Evolutionary conservation across 371 early-diverging fungal species (phyloP).

Genomic region (Circinella minor): DNA sequence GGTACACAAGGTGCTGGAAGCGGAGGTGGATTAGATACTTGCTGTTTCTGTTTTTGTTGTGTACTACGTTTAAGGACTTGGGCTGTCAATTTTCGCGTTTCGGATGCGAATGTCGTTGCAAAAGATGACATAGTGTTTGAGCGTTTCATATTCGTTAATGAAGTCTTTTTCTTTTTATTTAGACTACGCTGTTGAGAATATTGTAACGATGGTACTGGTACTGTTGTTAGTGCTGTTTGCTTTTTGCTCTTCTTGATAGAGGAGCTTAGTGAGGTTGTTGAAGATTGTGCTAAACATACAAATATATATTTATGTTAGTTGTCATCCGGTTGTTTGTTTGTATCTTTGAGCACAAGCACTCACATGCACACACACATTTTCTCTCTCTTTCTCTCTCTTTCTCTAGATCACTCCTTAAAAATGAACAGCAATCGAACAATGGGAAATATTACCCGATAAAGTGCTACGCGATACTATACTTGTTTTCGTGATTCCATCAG

Average conservation of each 20-base stretch:
- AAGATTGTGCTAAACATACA: background rate
- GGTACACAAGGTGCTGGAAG: background rate
- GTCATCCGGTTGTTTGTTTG: too few relatives aligned
- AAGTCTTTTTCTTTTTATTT: background rate
- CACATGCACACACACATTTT: too few relatives aligned
- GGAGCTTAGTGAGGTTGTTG: background rate
- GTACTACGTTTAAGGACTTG: slow-evolving; percentile 4
- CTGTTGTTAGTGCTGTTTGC: background rate
- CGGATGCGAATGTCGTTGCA: slow-evolving; percentile 9
- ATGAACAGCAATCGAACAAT: too few relatives aligned
- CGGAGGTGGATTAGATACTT: background rate
- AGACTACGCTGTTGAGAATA: background rate
- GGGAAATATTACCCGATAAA: too few relatives aligned
- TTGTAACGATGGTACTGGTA: background rate
- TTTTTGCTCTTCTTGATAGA: background rate
- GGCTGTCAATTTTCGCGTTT: slow-evolving; percentile 11
- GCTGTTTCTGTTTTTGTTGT: background rate
- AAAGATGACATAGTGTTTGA: slow-evolving; percentile 7
- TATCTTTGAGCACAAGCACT: too few relatives aligned
- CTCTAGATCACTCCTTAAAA: too few relatives aligned
- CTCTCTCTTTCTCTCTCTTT: too few relatives aligned
- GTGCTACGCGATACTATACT: too few relatives aligned
- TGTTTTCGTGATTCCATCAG: too few relatives aligned
- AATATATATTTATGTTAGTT: background rate
- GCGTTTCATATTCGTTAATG: slow-evolving; percentile 7